Conservation (phyloP, 805 yeast species). For the Saccharomyces kudriavzevii region DNA sequence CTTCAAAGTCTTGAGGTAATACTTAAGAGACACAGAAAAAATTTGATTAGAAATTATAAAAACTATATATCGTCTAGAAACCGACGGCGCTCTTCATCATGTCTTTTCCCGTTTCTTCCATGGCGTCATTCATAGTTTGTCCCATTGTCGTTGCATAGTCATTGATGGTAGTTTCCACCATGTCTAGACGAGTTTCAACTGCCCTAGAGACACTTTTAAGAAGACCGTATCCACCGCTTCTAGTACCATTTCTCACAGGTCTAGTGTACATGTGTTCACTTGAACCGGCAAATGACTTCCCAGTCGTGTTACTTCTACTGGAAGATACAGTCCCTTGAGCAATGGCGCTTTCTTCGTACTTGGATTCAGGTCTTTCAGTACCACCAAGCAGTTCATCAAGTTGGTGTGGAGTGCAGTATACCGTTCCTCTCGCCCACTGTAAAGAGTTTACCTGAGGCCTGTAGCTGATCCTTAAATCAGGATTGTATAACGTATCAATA, state of each 20-base stretch:
- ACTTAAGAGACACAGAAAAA: not conserved
- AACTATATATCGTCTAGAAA: conserved; percentile 24
- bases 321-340: conserved; percentile 38
- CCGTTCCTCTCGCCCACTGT: conserved; percentile 81
- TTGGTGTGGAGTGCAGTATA: conserved; percentile 51
- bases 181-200: conserved; percentile 45
- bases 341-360: conserved; percentile 50
- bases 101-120: conserved; percentile 43
- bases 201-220: conserved; percentile 34
- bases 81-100: conserved; percentile 49
- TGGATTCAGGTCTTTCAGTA: conserved; percentile 54
- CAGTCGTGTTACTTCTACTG: conserved; percentile 12
- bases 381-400: conserved; percentile 67
- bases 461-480: conserved; percentile 56
- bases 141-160: conserved; percentile 50
- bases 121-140: conserved; percentile 44
- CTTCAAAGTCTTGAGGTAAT: too few relatives aligned
- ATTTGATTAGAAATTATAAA: not conserved
- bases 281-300: not conserved
- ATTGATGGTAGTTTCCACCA: conserved; percentile 46
- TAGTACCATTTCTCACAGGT: conserved; percentile 37
- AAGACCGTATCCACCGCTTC: conserved; percentile 36
- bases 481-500: conserved; percentile 63
- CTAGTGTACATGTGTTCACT: conserved; percentile 32
- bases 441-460: conserved; percentile 74